Evolutionary conservation across 2,329 filamentous ascomycete species (phyloP).

Genomic region (Penicillium sp.): DNA sequence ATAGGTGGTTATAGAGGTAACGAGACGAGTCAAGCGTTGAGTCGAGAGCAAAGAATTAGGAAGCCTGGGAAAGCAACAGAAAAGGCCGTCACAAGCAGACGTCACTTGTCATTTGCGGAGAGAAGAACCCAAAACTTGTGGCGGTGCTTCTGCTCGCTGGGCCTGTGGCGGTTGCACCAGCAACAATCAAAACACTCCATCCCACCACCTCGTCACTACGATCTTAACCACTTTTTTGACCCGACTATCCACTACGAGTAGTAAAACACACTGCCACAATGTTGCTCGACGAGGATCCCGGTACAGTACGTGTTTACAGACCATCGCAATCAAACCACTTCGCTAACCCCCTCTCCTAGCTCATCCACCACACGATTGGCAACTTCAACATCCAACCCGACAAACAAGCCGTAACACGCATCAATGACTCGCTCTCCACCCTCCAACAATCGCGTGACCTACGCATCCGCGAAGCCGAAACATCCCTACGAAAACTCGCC

Average conservation of each 20-base stretch:
- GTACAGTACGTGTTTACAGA: slow-evolving; percentile 65
- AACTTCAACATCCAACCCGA: slow-evolving; percentile 96
- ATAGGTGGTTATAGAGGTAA: neutral
- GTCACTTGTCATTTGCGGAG: slow-evolving; percentile 42
- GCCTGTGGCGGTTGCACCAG: slow-evolving; percentile 48
- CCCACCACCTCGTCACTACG: slow-evolving; percentile 19
- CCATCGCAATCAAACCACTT: neutral
- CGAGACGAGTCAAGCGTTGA: slow-evolving; percentile 5
- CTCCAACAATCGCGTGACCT: slow-evolving; percentile 84
- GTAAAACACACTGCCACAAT: slow-evolving; percentile 61
- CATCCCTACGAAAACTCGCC: slow-evolving; percentile 71
- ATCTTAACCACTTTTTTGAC: slow-evolving; percentile 1
- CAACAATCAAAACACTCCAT: slow-evolving; percentile 39
- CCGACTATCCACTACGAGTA: neutral
- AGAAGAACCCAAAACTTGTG: slow-evolving; percentile 35
- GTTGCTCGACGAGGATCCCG: slow-evolving; percentile 93
- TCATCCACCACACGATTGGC: slow-evolving; percentile 87
- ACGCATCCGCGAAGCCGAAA: slow-evolving; percentile 73
- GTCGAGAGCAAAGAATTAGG: slow-evolving; percentile 10
- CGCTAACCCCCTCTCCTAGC: slow-evolving; percentile 54
- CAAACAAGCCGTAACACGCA: slow-evolving; percentile 80
- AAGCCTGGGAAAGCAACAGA: slow-evolving; percentile 9
- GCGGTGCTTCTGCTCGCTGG: slow-evolving; percentile 35
- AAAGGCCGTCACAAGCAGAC: slow-evolving; percentile 28
- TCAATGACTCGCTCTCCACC: slow-evolving; percentile 80